Evolutionary conservation across 2,329 filamentous ascomycete species (phyloP), one percentile per base, ranked within the genome.

Genomic region (Verticillium nonalfalfae): DNA sequence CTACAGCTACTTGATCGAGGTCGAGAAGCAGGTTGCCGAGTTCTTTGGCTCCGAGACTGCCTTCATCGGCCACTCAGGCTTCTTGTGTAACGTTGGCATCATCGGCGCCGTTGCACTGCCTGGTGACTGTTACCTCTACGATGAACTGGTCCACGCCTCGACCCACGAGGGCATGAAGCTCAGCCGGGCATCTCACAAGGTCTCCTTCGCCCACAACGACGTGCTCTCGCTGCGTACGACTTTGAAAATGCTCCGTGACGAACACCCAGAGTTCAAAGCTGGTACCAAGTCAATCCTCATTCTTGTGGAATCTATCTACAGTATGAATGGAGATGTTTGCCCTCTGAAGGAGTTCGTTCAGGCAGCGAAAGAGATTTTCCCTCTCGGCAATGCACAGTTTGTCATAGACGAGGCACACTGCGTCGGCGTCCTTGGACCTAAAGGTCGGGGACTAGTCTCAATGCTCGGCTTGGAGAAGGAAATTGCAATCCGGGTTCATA

Each of bases 71-170:
- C 83, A 79, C 60, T 84, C 87, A 0, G 88, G 86, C 0, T 88
- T 84, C 61, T 87, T 89, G 65, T 87, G 86, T 14, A 90, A 90
- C 66, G 78, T 83, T 0, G 87, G 85, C 0, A 75, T 90, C 1
- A 81, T 89, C 15, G 75, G 80, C 2, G 84, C 81, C 60, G 76
- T 87, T 1, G 85, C 87, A 1, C 85, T 86, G 65, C 76, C 75
- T 0, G 84, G 81, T 0, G 88, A 90, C 70, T 68, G 81, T 1
- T 79, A 95, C 31, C 71, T 95, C 0, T 89, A 90, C 66, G 91
- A 94, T 68, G 89, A 89, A 70, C 78, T 89, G 34, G 86, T 94
- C 14, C 91, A 94, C 66, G 91, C 91, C 0, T 92, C 89, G 66
- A 85, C 88, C 1, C 90, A 92, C 62, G 90, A 93, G 70, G 91